A percentile compares a stretch with the other conserved stretches of the same genome.
phyloP scores from a whole-genome alignment of 306 rosid genomes.

The Elaeagnus macrophylla region DNA sequence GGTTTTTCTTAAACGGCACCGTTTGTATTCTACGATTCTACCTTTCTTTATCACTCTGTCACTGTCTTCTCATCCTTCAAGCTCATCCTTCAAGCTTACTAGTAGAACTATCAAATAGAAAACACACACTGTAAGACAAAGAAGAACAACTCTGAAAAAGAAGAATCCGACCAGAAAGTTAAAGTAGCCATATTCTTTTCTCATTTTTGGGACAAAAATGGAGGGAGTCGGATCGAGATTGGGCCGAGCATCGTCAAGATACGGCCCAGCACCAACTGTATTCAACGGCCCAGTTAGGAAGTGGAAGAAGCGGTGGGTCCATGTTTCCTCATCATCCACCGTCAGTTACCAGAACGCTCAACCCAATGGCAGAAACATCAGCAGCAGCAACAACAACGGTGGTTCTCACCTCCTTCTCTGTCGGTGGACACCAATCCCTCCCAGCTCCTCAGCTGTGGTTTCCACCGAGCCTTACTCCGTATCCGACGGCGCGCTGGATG shows the following conservation, averaged over 20 bases:
- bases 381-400: constrained; percentile 7
- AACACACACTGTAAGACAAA: neutral
- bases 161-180: neutral
- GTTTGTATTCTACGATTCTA: no score
- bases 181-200: neutral
- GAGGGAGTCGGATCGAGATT: constrained; percentile 80
- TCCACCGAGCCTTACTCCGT: constrained; percentile 8
- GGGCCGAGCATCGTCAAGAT: constrained; percentile 87
- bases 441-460: constrained; percentile 12
- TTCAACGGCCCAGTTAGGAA: constrained; percentile 90
- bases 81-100: no score
- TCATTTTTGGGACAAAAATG: constrained; percentile 32
- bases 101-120: no score
- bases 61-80: no score
- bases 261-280: constrained; percentile 71
- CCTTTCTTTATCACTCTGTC: no score
- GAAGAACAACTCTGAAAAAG: neutral
- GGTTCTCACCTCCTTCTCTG: constrained; percentile 68
- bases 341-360: constrained; percentile 25
- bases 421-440: constrained; percentile 82
- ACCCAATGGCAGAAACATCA: constrained; percentile 24
- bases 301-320: constrained; percentile 98
- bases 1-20: no score
- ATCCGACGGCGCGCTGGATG: constrained; percentile 30
- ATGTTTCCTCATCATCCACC: constrained; percentile 45